Base-by-base conservation (phyloP, 352 stramenopile species). In the Globisporangium ultimum region DNA sequence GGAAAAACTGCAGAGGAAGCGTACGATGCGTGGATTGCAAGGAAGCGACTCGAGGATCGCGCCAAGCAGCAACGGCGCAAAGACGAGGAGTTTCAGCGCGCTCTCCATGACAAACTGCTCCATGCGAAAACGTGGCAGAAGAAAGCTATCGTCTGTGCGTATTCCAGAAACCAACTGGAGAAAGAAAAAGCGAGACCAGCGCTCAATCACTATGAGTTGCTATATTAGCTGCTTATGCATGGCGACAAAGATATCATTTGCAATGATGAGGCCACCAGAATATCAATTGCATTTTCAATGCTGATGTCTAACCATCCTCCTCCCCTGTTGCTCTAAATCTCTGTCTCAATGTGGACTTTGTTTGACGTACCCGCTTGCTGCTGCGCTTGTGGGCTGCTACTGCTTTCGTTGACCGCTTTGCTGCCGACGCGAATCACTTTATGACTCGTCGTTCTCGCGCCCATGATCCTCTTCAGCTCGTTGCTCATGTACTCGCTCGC, bases 401-500 rank as follows among this genome's bases (percentile, higher is more conserved):
- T 61, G 54, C 8, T 36, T 36, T 15, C 34, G 32, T 24, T 67
- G 49, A 18, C 40, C 43, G 3, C 24, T 24, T 34, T 17, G 15
- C 54, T 51, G 0, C 60, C 63, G 28, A 90, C 78, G 17, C 70
- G 70, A 38, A 90, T 75, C 8, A 74, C 48, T 20, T 70, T 77
- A 20, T 61, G 65, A 36, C 76, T 87, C 32, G 17, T 15, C 11
- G 54, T 40, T 60, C 53, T 55, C 28, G 64, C 71, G 24, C 78
- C 77, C 78, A 91, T 88, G 54, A 88, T 87, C 11, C 61, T 58
- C 2, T 66, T 71, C 5, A 94, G 75, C 36, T 92, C 80, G 9
- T 82, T 66, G 63, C 78, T 93, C 84, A 96, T 96, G 60, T 85
- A 94, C 43, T 81, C 78, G 18, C 84, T 91, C 6, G 74, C 66